phyloP scores from a whole-genome alignment of 768 basidiomycete species.

The Leccinum olivaceopallidum region DNA sequence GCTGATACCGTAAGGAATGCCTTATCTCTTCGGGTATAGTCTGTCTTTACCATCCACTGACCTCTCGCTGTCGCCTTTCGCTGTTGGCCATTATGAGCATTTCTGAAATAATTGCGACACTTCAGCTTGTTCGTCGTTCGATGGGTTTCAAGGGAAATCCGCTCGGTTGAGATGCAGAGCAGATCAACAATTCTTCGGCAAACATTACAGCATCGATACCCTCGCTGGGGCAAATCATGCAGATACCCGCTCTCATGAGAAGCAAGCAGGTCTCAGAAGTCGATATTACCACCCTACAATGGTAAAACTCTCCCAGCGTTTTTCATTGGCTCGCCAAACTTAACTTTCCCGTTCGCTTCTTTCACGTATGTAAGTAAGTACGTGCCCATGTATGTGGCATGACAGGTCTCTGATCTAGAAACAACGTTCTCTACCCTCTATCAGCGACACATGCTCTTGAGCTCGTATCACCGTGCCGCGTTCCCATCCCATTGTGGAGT shows the following conservation, averaged over 20 bases:
- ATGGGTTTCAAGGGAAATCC: neutral
- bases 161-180: neutral
- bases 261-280: slow-evolving; percentile 1
- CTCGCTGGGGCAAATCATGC: neutral
- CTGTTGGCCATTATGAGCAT: neutral
- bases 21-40: neutral
- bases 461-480: neutral
- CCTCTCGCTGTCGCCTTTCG: neutral
- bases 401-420: neutral
- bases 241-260: neutral
- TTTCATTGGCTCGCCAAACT: slow-evolving; percentile 5
- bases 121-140: neutral
- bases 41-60: neutral
- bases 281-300: neutral
- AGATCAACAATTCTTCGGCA: neutral
- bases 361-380: slow-evolving; percentile 4
- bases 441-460: neutral
- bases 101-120: neutral
- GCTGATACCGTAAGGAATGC: neutral
- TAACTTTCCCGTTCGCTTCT: neutral
- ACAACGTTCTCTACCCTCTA: neutral
- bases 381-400: neutral
- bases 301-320: neutral
- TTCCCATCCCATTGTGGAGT: neutral
- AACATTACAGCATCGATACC: neutral